Percentiles rank a stretch among this genome's conserved stretches.
Evolutionary conservation across 2,329 filamentous ascomycete genomes (phyloP).

Genomic region (Capronia epimyces): DNA sequence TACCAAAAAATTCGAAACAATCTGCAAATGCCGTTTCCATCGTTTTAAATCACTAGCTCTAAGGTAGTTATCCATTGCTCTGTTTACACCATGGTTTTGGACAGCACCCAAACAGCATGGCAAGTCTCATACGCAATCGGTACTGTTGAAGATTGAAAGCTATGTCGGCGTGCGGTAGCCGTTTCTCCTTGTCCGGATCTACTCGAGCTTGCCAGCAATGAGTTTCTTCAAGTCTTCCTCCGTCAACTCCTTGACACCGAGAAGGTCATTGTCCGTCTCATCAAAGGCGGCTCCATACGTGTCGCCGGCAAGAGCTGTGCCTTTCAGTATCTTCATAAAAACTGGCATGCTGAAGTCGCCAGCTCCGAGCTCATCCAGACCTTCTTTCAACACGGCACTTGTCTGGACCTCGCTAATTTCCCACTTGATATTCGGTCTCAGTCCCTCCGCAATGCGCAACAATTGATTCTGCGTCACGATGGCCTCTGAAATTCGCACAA

Average conservation of each 20-base stretch:
- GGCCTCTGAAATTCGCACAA: conserved; percentile 45
- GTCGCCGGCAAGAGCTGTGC: conserved; percentile 33
- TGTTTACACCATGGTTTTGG: too few species aligned
- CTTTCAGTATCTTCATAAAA: conserved; percentile 30
- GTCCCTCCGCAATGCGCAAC: conserved; percentile 33
- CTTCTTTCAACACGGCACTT: conserved; percentile 2
- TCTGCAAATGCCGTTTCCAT: too few species aligned
- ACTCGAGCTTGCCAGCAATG: conserved; percentile 15
- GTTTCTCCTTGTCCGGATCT: too few species aligned
- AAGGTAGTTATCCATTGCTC: too few species aligned
- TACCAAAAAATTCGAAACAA: too few species aligned
- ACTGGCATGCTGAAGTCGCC: conserved; percentile 31
- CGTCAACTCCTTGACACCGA: conserved; percentile 34
- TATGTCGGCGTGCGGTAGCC: too few species aligned
- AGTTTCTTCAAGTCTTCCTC: conserved; percentile 33
- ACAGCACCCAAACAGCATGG: too few species aligned
- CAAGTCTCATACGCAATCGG: too few species aligned
- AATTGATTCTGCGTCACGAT: conserved; percentile 43
- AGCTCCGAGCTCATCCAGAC: conserved; percentile 24
- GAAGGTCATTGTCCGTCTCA: conserved; percentile 36
- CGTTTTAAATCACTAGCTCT: too few species aligned
- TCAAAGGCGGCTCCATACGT: conserved; percentile 32
- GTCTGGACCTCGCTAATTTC: conserved; percentile 1
- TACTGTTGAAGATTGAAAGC: too few species aligned
- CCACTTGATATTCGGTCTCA: conserved; percentile 24